These are phyloP conservation scores for Chionographis japonica DNA, from an alignment of 106 monocot species.

Conservation along the genomic window DNA sequence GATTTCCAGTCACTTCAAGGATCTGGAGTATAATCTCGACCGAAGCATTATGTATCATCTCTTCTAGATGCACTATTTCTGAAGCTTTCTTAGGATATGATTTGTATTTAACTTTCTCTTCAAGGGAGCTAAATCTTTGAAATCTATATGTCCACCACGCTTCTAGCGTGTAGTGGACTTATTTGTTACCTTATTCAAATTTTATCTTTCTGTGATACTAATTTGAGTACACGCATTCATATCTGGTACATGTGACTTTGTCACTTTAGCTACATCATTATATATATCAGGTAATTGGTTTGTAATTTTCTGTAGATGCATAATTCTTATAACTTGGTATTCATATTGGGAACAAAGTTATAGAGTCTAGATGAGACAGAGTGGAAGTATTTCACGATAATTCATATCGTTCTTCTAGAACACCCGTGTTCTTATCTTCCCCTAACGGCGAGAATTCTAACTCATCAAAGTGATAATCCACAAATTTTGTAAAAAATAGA, in stretches of 20 bases:
- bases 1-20: no score
- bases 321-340: neutral
- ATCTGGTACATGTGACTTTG: neutral
- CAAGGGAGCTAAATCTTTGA: no score
- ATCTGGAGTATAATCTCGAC: no score
- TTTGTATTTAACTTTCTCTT: no score
- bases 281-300: neutral
- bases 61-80: no score
- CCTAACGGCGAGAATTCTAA: neutral
- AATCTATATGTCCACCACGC: neutral
- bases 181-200: neutral
- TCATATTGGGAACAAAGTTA: neutral
- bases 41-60: no score
- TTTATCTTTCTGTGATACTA: neutral
- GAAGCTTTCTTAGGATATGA: no score
- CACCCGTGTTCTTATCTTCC: no score
- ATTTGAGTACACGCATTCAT: neutral
- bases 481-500: neutral
- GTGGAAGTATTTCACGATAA: neutral
- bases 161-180: neutral
- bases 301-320: neutral
- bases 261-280: neutral
- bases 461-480: neutral
- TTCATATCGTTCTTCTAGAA: neutral
- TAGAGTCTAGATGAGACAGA: slow-evolving; percentile 1